phyloP scores from a whole-genome alignment of 2,329 filamentous ascomycete species.

The Scleromitrula shiraiana region DNA sequence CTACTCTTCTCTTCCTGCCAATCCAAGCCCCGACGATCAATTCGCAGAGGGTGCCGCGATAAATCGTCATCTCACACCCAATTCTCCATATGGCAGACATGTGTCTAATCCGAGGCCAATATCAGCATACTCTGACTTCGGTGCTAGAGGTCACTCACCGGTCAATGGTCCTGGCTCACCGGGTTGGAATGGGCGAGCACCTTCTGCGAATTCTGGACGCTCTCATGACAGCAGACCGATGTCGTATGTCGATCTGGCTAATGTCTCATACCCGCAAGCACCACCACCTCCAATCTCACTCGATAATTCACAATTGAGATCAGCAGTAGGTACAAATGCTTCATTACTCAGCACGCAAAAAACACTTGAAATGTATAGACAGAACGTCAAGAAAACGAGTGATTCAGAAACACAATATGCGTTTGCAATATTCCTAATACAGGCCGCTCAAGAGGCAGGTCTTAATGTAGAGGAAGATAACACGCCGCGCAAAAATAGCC shows the following conservation, averaged over 20 bases:
- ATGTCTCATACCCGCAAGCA: slow-evolving; percentile 34
- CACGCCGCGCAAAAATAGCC: slow-evolving; percentile 27
- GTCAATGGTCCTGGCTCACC: slow-evolving; percentile 26
- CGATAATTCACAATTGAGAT: slow-evolving; percentile 74
- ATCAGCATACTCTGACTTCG: slow-evolving; percentile 71
- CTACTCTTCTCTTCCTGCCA: slow-evolving; percentile 13
- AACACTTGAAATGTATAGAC: slow-evolving; percentile 94
- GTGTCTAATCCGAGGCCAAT: slow-evolving; percentile 53
- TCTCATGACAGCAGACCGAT: slow-evolving; percentile 26
- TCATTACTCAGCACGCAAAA: slow-evolving; percentile 86
- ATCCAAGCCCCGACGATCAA: slow-evolving; percentile 17
- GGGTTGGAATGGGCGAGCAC: slow-evolving; percentile 22
- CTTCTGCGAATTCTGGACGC: slow-evolving; percentile 25
- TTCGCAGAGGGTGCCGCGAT: slow-evolving; percentile 41
- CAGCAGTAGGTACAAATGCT: slow-evolving; percentile 77
- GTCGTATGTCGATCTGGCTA: slow-evolving; percentile 45
- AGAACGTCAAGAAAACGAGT: slow-evolving; percentile 95
- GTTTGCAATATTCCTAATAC: slow-evolving; percentile 90
- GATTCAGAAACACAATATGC: slow-evolving; percentile 89
- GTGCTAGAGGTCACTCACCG: slow-evolving; percentile 54
- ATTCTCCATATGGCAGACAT: slow-evolving; percentile 39
- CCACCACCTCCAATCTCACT: slow-evolving; percentile 37
- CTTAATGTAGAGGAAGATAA: slow-evolving; percentile 40
- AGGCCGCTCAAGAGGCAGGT: slow-evolving; percentile 74
- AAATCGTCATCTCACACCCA: slow-evolving; percentile 57